A percentile compares a stretch with the other conserved stretches of the same genome.
phyloP scores from a whole-genome alignment of 2,329 filamentous ascomycete genomes.

The Colletotrichum sidae region DNA sequence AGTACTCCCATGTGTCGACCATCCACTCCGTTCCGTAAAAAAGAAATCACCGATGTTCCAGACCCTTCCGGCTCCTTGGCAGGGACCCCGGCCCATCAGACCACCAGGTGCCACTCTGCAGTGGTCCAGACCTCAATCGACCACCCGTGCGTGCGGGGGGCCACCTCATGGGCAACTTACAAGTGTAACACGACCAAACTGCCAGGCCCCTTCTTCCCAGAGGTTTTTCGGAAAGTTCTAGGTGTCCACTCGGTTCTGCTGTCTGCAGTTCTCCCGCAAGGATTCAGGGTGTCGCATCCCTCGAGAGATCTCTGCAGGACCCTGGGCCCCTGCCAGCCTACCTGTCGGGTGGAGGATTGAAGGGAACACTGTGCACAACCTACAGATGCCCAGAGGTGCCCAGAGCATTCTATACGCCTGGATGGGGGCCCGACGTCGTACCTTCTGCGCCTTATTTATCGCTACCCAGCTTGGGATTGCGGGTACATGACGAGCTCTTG shows the following conservation, averaged over 20 bases:
- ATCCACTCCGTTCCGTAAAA: slow-evolving; percentile 2
- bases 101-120: slow-evolving; percentile 23
- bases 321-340: slow-evolving; percentile 9
- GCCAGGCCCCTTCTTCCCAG: neutral
- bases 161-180: neutral
- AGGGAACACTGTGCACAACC: neutral
- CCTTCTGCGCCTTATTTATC: slow-evolving; percentile 11
- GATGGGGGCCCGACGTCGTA: neutral
- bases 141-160: slow-evolving; percentile 28
- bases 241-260: slow-evolving; percentile 1
- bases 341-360: slow-evolving; percentile 1
- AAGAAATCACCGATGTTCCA: slow-evolving; percentile 14
- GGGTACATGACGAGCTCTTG: slow-evolving; percentile 1
- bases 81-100: slow-evolving; percentile 32
- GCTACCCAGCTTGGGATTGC: neutral
- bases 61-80: slow-evolving; percentile 31
- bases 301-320: slow-evolving; percentile 8
- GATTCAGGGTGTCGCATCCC: slow-evolving; percentile 18
- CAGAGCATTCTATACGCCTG: slow-evolving; percentile 7
- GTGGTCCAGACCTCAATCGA: slow-evolving; percentile 35
- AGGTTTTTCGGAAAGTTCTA: neutral
- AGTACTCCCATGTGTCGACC: neutral
- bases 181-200: slow-evolving; percentile 18
- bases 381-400: no score
- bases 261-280: slow-evolving; percentile 28